Base-by-base conservation (phyloP, 2,329 filamentous ascomycete genomes). In the Furcasterigmium sp. region DNA sequence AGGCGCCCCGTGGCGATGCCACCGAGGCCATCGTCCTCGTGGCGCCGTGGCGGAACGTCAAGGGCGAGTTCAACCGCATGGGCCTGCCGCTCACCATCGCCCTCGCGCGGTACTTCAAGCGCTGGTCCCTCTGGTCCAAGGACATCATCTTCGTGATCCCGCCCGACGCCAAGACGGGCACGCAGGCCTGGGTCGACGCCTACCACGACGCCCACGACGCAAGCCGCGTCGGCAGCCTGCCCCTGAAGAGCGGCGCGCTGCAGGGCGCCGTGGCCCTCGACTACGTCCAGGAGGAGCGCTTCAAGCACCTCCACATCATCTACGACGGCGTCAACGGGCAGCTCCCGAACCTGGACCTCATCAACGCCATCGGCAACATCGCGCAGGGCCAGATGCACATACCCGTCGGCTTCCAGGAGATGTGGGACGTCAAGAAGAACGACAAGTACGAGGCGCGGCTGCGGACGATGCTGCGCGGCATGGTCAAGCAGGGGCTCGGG, bases 101-200 rank as follows among this genome's bases (percentile, higher is more conserved):
- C 1, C 67, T 98, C 53, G 87, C 89, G 21, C 81, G 93, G 52
- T 98, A 98, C 66, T 97, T 98, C 69, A 95, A 94, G 65, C 81
- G 87, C 38, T 98, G 93, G 93, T 96, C 90, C 42, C 75, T 98
- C 21, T 98, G 93, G 93, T 96, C 91, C 46, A 98, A 98, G 65
- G 93, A 98, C 62, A 95, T 98, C 53, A 91, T 98, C 46, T 82
- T 98, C 53, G 68, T 98, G 6, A 77, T 98, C 37, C 84, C 93
- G 0, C 84, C 87, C 0, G 93, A 98, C 64, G 95, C 89, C 62
- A 85, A 84, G 46, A 85, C 87, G 10, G 93, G 91, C 1, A 88
- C 90, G 1, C 91, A 97, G 61, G 93, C 93, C 19, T 98, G 93
- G 93, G 88, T 96, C 8, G 91, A 96, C 58, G 93, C 93, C 2